Evolutionary conservation across 2,329 filamentous ascomycete genomes (phyloP).

Genomic region (Cladophialophora bantiana): DNA sequence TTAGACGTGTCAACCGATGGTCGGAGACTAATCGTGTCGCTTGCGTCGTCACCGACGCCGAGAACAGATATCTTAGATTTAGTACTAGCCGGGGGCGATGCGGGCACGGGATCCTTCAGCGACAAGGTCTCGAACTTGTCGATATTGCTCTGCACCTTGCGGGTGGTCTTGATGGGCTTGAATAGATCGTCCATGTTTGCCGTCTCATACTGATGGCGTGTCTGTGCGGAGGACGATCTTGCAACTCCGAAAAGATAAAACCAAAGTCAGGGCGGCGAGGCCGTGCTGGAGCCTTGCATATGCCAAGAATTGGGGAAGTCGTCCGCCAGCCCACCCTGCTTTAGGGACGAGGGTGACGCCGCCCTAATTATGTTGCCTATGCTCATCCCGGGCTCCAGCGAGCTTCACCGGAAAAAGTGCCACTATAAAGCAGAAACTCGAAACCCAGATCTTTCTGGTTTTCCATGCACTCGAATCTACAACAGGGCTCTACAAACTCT

Average conservation of each 20-base stretch:
- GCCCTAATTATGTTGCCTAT: too few species aligned
- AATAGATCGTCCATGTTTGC: constrained; percentile 61
- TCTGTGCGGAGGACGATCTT: background rate
- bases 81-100: constrained; percentile 7
- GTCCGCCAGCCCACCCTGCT: background rate
- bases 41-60: constrained; percentile 26
- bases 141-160: constrained; percentile 58
- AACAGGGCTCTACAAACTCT: too few species aligned
- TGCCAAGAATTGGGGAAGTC: background rate
- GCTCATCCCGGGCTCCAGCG: too few species aligned
- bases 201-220: constrained; percentile 19
- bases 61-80: constrained; percentile 37
- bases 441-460: too few species aligned
- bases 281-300: background rate
- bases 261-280: constrained; percentile 4
- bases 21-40: constrained; percentile 27
- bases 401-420: too few species aligned
- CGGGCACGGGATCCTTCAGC: constrained; percentile 27
- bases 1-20: constrained; percentile 44
- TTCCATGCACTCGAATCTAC: too few species aligned
- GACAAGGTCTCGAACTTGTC: constrained; percentile 49
- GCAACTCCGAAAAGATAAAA: background rate
- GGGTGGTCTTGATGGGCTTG: constrained; percentile 60
- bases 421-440: too few species aligned
- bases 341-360: background rate